Evolutionary conservation across 805 yeast species (phyloP).

Genomic region (Lipomyces orientalis): DNA sequence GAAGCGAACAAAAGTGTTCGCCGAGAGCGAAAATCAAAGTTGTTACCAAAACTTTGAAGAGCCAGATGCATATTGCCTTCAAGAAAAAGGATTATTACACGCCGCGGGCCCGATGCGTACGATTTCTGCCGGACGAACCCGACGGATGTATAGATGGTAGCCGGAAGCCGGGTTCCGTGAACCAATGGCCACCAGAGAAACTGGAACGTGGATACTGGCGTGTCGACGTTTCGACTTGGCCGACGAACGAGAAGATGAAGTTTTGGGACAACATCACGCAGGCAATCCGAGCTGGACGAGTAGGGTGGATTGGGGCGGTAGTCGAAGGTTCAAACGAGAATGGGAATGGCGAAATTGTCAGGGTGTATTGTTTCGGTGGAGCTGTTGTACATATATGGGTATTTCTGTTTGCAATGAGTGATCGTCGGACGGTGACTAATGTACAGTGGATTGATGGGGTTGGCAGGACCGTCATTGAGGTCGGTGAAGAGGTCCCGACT

Average conservation of each 20-base stretch:
- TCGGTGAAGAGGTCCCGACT: background rate
- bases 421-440: conserved; percentile 13
- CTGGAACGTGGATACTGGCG: conserved; percentile 31
- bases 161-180: background rate
- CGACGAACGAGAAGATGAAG: conserved; percentile 13
- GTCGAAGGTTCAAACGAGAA: conserved; percentile 5
- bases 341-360: conserved; percentile 15
- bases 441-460: conserved; percentile 20
- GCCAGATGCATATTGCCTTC: conserved; percentile 13
- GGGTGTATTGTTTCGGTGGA: conserved; percentile 29
- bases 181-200: conserved; percentile 18
- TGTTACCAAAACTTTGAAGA: conserved; percentile 16
- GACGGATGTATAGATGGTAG: background rate
- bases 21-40: background rate
- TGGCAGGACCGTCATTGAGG: conserved; percentile 12
- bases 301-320: conserved; percentile 21
- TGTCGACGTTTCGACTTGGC: conserved; percentile 21
- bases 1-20: background rate
- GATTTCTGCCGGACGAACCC: background rate
- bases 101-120: conserved; percentile 18
- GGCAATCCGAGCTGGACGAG: conserved; percentile 20
- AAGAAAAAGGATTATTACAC: conserved; percentile 18
- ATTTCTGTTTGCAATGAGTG: conserved; percentile 26
- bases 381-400: conserved; percentile 32
- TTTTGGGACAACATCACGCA: conserved; percentile 24